phyloP scores from a whole-genome alignment of 441 rosid species.

The Pelargonium australe region DNA sequence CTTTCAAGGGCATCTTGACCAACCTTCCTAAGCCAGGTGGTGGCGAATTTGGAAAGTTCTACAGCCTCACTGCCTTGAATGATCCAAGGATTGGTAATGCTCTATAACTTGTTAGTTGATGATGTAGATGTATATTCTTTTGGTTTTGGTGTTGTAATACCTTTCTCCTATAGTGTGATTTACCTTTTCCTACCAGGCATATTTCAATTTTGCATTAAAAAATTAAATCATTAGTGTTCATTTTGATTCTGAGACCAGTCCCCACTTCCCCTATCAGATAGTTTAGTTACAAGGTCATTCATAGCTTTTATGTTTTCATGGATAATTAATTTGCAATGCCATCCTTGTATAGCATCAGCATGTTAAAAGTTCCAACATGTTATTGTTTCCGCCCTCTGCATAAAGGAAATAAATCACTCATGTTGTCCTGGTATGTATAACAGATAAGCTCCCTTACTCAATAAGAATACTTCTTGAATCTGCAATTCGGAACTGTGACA shows the following conservation, averaged over 20 bases:
- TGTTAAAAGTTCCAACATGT: not conserved
- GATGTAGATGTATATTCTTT: not conserved
- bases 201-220: not conserved
- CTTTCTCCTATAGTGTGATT: not conserved
- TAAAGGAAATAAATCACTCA: not conserved
- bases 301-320: not conserved
- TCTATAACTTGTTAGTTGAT: not conserved
- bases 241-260: not conserved
- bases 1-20: conserved; percentile 76
- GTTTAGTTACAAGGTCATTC: not conserved
- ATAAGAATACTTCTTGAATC: conserved; percentile 95
- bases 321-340: not conserved
- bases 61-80: conserved; percentile 84
- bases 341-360: not conserved
- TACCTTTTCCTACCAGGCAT: not conserved
- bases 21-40: conserved; percentile 92
- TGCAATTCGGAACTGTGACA: conserved; percentile 94
- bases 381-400: not conserved
- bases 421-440: conserved; percentile 20
- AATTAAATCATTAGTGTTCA: not conserved
- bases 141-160: not conserved
- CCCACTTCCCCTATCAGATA: not conserved
- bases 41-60: conserved; percentile 94
- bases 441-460: conserved; percentile 91
- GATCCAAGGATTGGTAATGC: conserved; percentile 87